These are phyloP conservation scores for Fusarium nanum DNA, from an alignment of 2,329 filamentous ascomycete species.

Conservation along the genomic window DNA sequence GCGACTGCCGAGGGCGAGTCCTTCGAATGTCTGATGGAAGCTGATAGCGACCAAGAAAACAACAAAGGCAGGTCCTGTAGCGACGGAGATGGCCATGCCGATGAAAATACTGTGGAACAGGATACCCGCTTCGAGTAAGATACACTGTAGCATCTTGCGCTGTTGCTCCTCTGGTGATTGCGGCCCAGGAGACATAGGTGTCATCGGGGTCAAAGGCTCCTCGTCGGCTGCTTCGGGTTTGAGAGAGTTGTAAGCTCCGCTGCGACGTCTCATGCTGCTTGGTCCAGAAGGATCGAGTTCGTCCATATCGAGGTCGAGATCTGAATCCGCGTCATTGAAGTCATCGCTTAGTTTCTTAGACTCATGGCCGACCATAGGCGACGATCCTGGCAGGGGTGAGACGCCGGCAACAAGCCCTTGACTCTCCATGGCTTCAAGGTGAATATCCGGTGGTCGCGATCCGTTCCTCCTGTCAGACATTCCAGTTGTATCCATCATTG, in stretches of 20 bases:
- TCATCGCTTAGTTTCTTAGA: constrained; percentile 49
- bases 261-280: constrained; percentile 41
- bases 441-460: constrained; percentile 61
- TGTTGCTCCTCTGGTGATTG: constrained; percentile 68
- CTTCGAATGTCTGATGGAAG: constrained; percentile 91
- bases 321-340: constrained; percentile 62
- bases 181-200: constrained; percentile 45
- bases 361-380: constrained; percentile 51
- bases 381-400: constrained; percentile 68
- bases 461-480: constrained; percentile 54
- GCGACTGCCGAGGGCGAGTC: constrained; percentile 84
- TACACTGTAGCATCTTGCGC: constrained; percentile 78
- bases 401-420: constrained; percentile 68
- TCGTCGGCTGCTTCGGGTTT: constrained; percentile 44
- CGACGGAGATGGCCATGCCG: constrained; percentile 86
- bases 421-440: constrained; percentile 63
- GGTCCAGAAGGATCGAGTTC: constrained; percentile 64
- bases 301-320: constrained; percentile 69
- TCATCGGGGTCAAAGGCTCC: constrained; percentile 46
- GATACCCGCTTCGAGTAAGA: constrained; percentile 84
- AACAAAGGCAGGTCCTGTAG: constrained; percentile 81
- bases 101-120: constrained; percentile 89
- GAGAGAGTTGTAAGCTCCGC: constrained; percentile 49
- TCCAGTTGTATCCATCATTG: constrained; percentile 46
- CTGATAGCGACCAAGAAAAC: constrained; percentile 84